A percentile compares a stretch with the other conserved stretches of the same genome.
Conservation (phyloP, 2,329 filamentous ascomycete genomes). For the Fusarium marasasianum region DNA sequence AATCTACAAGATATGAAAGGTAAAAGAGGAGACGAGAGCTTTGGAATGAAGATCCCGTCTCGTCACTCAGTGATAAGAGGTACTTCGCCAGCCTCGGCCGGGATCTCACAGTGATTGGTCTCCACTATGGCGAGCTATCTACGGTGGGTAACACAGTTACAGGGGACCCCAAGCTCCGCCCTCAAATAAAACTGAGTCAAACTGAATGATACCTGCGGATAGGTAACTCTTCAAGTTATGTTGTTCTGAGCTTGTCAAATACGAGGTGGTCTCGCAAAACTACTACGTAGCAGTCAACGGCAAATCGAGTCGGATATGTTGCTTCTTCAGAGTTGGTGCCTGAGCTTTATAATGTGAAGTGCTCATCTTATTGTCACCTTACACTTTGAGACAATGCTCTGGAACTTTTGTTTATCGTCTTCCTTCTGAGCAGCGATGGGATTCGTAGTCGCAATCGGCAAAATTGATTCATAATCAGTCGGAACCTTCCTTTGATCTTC, state of each 20-base stretch:
- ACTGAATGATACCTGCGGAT: not conserved
- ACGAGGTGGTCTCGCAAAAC: not conserved
- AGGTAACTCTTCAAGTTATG: not conserved
- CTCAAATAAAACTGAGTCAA: not conserved
- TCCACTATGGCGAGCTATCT: constrained; percentile 21
- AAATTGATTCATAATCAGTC: not conserved
- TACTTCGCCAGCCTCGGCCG: not conserved
- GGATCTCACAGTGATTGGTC: constrained; percentile 19
- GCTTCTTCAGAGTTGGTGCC: not conserved
- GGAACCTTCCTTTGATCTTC: not conserved
- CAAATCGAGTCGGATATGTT: no score
- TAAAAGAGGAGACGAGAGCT: constrained; percentile 7
- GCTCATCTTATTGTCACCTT: not conserved
- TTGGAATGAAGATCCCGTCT: constrained; percentile 29
- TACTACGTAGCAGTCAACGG: not conserved
- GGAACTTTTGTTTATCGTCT: constrained; percentile 15
- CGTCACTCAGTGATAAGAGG: constrained; percentile 13
- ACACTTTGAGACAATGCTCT: not conserved
- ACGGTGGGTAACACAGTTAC: not conserved
- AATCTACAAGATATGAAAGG: not conserved
- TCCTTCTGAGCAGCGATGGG: not conserved
- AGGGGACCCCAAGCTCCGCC: not conserved
- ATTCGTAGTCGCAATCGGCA: not conserved
- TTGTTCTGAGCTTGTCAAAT: no score
- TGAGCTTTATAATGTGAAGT: not conserved